A percentile compares a stretch with the other conserved stretches of the same genome.
Evolutionary conservation across 495 filamentous ascomycete genomes (phyloP).

Genomic region (Opeltia flavorubescens): DNA sequence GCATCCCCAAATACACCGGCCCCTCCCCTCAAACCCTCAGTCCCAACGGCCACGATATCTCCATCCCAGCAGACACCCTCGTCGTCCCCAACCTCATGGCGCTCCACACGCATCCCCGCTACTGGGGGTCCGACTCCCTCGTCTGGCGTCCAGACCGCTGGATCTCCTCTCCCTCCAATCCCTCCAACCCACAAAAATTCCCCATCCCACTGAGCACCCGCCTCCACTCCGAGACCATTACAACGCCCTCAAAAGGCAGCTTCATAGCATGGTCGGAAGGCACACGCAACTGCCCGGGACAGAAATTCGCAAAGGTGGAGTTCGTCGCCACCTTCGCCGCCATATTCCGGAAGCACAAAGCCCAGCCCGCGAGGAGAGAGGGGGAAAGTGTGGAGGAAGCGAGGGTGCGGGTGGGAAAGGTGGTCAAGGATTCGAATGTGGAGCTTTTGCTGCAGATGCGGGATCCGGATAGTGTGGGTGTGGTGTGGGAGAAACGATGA

Average conservation of each 20-base stretch:
- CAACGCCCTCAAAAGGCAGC: conserved; percentile 21
- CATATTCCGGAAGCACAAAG: conserved; percentile 26
- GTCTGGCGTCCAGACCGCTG: conserved; percentile 22
- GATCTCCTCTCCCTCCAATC: conserved; percentile 4
- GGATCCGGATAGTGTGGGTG: background rate
- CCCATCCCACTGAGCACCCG: background rate
- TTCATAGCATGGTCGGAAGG: conserved; percentile 38
- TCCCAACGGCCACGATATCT: conserved; percentile 14
- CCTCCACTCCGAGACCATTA: conserved; percentile 15
- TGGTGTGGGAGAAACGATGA: background rate
- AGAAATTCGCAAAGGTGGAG: conserved; percentile 39
- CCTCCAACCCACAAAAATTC: background rate
- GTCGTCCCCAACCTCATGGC: conserved; percentile 23
- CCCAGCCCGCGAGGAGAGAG: conserved; percentile 12
- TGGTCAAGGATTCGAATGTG: conserved; percentile 18
- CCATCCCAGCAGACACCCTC: conserved; percentile 22
- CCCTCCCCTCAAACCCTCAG: conserved; percentile 7
- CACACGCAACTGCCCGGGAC: conserved; percentile 31
- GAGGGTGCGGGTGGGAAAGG: conserved; percentile 18
- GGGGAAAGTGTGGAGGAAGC: conserved; percentile 21
- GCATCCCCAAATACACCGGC: conserved; percentile 5
- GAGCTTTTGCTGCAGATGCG: conserved; percentile 9
- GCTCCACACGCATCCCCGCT: conserved; percentile 27
- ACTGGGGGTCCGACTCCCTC: conserved; percentile 28
- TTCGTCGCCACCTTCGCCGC: conserved; percentile 33